Evolutionary conservation across 2,329 filamentous ascomycete genomes (phyloP), one percentile per base, ranked within the genome.

Genomic region (Nannizziopsis barbatae): DNA sequence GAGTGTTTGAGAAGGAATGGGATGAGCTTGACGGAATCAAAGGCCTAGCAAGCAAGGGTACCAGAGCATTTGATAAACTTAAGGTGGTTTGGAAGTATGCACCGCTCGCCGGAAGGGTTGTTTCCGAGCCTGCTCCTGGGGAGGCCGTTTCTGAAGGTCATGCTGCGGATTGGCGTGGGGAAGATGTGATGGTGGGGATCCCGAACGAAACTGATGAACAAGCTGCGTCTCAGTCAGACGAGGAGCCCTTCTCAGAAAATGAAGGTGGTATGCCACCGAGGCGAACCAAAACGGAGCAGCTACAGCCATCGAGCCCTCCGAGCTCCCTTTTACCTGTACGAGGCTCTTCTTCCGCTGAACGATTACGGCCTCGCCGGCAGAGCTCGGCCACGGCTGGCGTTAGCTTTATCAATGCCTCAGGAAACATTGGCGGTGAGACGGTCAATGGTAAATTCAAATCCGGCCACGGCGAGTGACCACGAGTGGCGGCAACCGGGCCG

Each of bases 21-120:
- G 80, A 84, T 14, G 75, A 74, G 15, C 85, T 98, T 79, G 92
- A 98, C 57, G 92, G 92, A 2, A 89, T 98, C 65, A 95, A 95
- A 64, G 92, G 92, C 0, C 89, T 84, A 3, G 80, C 75, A 17
- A 76, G 81, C 30, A 94, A 94, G 63, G 92, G 92, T 0, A 83
- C 83, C 0, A 75, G 82, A 38, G 86, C 86, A 0, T 79, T 94
- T 7, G 90, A 98, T 61, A 77, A 78, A 36, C 71, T 96, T 18
- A 81, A 86, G 9, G 84, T 96, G 0, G 82, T 95, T 0, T 98
- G 92, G 92, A 79, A 80, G 53, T 72, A 71, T 52, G 57, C 55
- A 54, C 40, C 58, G 22, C 53, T 49, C 5, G 36, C 46, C 41
- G 51, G 60, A 38, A 45, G 74, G 33, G 70, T 81, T 33, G 77